Base-by-base conservation (phyloP, 106 monocot species). In the Phalaenopsis aphrodite region DNA sequence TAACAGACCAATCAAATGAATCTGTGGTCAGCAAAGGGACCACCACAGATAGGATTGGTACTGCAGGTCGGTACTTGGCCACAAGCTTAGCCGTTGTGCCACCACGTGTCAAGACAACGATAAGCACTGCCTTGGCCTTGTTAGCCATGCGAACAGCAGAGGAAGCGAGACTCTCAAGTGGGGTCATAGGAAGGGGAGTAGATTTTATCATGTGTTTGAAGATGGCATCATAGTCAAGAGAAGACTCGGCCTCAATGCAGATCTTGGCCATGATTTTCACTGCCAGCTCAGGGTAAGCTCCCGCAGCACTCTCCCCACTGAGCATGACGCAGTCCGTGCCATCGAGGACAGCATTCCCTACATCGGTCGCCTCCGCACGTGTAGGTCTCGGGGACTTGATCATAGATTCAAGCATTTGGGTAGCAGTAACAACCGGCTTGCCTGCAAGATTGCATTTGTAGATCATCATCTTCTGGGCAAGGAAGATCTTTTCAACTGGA, bases 341-440 rank as follows among this genome's bases (percentile, higher is more conserved):
- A 41, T 91, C 91, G 2, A 91, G 82, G 15, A 91, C 91, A 41
- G 91, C 91, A 43, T 91, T 91, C 18, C 88, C 91, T 11, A 91
- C 91, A 58, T 91, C 91, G 0, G 91, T 91, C 55, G 91, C 91
- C 58, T 91, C 91, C 0, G 91, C 91, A 10, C 91, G 86, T 14
- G 91, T 91, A 0, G 91, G 91, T 15, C 91, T 86, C 55, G 88
- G 88, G 42, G 88, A 88, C 76, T 91, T 91, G 80, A 91, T 91
- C 91, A 91, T 91, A n/a, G 91, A 91, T 41, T 91, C 91, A 5
- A 91, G 88, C 91, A 91, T 91, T 55, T 91, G 91, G 11, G 91
- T 91, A 43, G 91, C 91, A 2, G 91, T 91, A 5, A 91, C 91
- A 14, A 91, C 91, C 3, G 91, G 85, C 37, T 91, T 91, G 7